Evolutionary conservation across 2,329 filamentous ascomycete species (phyloP).

Genomic region (Trichoderma hamatum): DNA sequence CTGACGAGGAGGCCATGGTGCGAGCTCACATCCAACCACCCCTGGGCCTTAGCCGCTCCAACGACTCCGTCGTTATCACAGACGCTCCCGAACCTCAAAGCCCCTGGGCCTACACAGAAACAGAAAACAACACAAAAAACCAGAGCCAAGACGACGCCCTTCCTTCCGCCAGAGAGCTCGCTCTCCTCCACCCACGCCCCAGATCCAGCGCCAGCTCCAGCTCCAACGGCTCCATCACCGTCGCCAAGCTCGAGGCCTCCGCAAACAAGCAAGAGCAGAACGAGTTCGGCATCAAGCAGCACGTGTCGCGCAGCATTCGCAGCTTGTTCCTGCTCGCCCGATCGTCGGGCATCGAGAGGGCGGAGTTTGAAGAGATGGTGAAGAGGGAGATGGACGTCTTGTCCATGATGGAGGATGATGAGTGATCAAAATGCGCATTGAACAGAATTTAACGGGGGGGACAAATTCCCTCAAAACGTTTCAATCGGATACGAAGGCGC

Average conservation of each 20-base stretch:
- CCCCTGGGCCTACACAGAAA: conserved; percentile 48
- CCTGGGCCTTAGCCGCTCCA: conserved; percentile 32
- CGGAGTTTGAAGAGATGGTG: conserved; percentile 75
- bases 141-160: neutral
- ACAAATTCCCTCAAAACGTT: no score
- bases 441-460: no score
- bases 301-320: conserved; percentile 76
- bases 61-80: conserved; percentile 30
- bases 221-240: conserved; percentile 57
- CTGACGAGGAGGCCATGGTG: conserved; percentile 63
- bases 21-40: conserved; percentile 41
- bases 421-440: conserved; percentile 28
- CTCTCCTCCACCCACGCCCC: conserved; percentile 56
- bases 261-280: conserved; percentile 62
- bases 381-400: conserved; percentile 72
- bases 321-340: conserved; percentile 73
- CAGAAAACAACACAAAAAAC: conserved; percentile 43
- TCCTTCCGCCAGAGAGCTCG: conserved; percentile 43
- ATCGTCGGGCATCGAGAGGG: conserved; percentile 70
- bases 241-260: conserved; percentile 63
- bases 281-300: conserved; percentile 76
- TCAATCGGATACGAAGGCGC: neutral
- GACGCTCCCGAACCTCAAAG: conserved; percentile 39
- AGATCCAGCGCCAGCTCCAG: conserved; percentile 61
- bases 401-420: conserved; percentile 65